phyloP scores from a whole-genome alignment of 2,329 filamentous ascomycete genomes.

The Capronia coronata region DNA sequence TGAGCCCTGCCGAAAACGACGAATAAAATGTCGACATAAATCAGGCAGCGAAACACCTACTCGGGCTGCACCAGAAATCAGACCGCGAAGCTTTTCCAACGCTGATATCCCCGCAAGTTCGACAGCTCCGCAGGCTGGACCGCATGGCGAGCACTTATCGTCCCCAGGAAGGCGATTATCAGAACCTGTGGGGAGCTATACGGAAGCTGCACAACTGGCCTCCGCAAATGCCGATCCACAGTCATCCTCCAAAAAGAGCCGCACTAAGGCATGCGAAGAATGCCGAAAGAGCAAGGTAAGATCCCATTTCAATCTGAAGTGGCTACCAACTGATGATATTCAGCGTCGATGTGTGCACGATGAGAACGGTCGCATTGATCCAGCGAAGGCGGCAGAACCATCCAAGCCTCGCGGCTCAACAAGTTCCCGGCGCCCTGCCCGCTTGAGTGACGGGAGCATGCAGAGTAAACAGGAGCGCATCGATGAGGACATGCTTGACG shows the following conservation, averaged over 20 bases:
- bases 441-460: slow-evolving; percentile 40
- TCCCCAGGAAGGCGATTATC: slow-evolving; percentile 9
- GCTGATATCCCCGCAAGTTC: slow-evolving; percentile 13
- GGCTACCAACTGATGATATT: slow-evolving; percentile 24
- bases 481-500: slow-evolving; percentile 16
- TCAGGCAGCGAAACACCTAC: slow-evolving; percentile 39
- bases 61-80: slow-evolving; percentile 32
- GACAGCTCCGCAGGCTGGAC: slow-evolving; percentile 5
- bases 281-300: slow-evolving; percentile 62
- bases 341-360: slow-evolving; percentile 63
- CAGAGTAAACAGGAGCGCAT: slow-evolving; percentile 33
- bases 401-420: slow-evolving; percentile 53
- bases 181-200: slow-evolving; percentile 1
- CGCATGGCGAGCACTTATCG: slow-evolving; percentile 3
- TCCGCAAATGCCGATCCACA: slow-evolving; percentile 11
- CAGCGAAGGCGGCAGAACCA: slow-evolving; percentile 56
- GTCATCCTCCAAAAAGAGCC: slow-evolving; percentile 47
- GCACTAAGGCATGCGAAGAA: slow-evolving; percentile 60
- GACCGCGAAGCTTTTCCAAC: slow-evolving; percentile 23
- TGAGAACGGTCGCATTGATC: slow-evolving; percentile 58
- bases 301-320: slow-evolving; percentile 10
- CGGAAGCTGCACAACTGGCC: neutral
- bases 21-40: slow-evolving; percentile 59
- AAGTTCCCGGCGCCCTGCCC: slow-evolving; percentile 48
- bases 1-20: slow-evolving; percentile 56